phyloP scores from a whole-genome alignment of 2,329 filamentous ascomycete genomes.

The Tolypocladium tropicale region DNA sequence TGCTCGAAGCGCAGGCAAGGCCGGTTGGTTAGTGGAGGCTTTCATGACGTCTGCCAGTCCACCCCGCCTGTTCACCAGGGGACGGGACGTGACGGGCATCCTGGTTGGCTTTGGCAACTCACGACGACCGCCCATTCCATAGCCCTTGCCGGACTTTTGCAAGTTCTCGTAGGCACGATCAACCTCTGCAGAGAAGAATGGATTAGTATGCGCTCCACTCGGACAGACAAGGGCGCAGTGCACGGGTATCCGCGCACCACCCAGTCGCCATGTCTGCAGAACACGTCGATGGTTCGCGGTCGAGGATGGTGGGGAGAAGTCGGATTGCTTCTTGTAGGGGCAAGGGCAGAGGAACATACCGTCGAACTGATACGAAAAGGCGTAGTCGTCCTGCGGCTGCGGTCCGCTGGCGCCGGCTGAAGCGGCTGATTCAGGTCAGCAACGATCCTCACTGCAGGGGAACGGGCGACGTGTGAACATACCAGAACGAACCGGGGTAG shows the following conservation, averaged over 20 bases:
- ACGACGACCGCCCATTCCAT: slow-evolving; percentile 63
- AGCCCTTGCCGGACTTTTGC: slow-evolving; percentile 92
- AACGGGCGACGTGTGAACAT: slow-evolving; percentile 9
- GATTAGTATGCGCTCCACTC: background rate
- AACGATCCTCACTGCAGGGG: no score
- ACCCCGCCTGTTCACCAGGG: background rate
- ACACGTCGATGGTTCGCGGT: background rate
- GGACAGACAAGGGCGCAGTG: background rate
- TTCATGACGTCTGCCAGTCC: slow-evolving; percentile 7
- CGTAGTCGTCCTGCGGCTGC: slow-evolving; percentile 64
- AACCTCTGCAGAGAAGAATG: slow-evolving; percentile 58
- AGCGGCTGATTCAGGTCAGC: slow-evolving; percentile 4
- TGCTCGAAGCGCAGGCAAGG: slow-evolving; percentile 25
- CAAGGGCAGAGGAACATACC: slow-evolving; percentile 48
- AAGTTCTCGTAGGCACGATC: slow-evolving; percentile 93
- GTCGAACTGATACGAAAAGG: slow-evolving; percentile 82
- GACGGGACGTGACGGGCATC: background rate
- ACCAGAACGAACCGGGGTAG: slow-evolving; percentile 30
- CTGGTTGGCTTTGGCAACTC: slow-evolving; percentile 32
- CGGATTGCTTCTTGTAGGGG: background rate
- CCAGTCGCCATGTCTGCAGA: background rate
- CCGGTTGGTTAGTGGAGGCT: slow-evolving; percentile 1
- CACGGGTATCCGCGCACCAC: background rate
- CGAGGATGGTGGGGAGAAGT: no score
- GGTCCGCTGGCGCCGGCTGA: slow-evolving; percentile 62